Conservation (phyloP, 352 stramenopile genomes). For the Globisporangium mamillatum region DNA sequence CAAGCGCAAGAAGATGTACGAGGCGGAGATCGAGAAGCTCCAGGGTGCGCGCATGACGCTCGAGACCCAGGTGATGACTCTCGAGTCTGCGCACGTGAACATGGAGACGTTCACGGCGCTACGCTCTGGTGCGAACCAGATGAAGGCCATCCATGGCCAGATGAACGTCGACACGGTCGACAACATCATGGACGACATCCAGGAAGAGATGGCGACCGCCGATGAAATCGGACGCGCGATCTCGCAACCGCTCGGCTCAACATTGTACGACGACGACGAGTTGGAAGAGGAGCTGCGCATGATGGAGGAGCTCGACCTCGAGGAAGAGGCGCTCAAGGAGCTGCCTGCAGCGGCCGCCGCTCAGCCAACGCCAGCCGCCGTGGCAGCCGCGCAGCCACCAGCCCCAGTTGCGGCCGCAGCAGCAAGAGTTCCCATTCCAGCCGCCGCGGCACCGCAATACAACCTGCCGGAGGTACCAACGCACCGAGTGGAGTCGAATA, state of each 20-base stretch:
- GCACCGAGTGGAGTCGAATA: conserved; percentile 70
- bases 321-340: conserved; percentile 77
- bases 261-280: conserved; percentile 93
- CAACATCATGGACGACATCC: conserved; percentile 98
- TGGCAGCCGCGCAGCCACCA: conserved; percentile 16
- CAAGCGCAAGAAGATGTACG: conserved; percentile 99
- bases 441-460: conserved; percentile 38
- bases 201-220: conserved; percentile 95
- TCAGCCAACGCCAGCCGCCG: conserved; percentile 23
- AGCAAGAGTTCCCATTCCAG: conserved; percentile 19
- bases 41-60: conserved; percentile 96
- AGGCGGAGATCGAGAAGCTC: conserved; percentile 98
- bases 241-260: conserved; percentile 91
- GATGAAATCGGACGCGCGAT: conserved; percentile 94
- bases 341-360: conserved; percentile 16
- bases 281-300: conserved; percentile 92
- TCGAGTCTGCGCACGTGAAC: conserved; percentile 93
- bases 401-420: conserved; percentile 18
- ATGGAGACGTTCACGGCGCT: conserved; percentile 97
- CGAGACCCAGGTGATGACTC: conserved; percentile 91
- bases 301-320: conserved; percentile 91
- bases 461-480: conserved; percentile 79
- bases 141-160: conserved; percentile 94
- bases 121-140: conserved; percentile 89
- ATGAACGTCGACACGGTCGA: conserved; percentile 97